These are phyloP conservation scores for Plasmodium malariae DNA, from an alignment of 169 alveolate genomes.

Conservation along the genomic window DNA sequence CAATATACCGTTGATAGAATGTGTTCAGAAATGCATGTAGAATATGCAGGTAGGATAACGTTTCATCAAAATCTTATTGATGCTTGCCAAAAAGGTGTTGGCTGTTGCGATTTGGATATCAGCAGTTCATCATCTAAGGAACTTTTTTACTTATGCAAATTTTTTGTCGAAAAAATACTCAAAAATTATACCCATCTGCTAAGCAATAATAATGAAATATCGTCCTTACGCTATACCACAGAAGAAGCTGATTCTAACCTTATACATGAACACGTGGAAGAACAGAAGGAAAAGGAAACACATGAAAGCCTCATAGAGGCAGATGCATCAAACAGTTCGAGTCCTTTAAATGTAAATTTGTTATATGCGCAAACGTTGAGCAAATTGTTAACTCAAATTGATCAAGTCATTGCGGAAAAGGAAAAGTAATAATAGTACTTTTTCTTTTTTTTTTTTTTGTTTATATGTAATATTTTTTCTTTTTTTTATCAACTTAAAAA, in stretches of 20 bases:
- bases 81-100: slow-evolving; percentile 82
- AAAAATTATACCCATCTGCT: neutral
- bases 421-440: neutral
- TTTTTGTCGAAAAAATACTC: slow-evolving; percentile 25
- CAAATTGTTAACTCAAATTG: slow-evolving; percentile 23
- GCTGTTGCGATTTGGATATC: slow-evolving; percentile 74
- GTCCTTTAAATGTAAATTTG: neutral
- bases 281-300: neutral
- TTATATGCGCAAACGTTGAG: slow-evolving; percentile 15
- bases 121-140: slow-evolving; percentile 76
- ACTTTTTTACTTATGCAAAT: slow-evolving; percentile 43
- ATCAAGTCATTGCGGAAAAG: slow-evolving; percentile 16
- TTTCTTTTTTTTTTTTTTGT: too few species aligned
- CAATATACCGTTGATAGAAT: slow-evolving; percentile 79
- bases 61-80: slow-evolving; percentile 80
- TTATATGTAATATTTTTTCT: too few species aligned
- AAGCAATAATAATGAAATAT: neutral
- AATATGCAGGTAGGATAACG: slow-evolving; percentile 83
- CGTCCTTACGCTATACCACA: too few species aligned
- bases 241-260: neutral
- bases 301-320: neutral
- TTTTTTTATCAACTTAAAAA: too few species aligned
- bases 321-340: neutral
- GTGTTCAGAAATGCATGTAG: slow-evolving; percentile 85
- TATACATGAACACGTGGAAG: neutral